Base-by-base conservation (phyloP, 2,329 filamentous ascomycete species). In the Paraphaeosphaeria sporulosa region DNA sequence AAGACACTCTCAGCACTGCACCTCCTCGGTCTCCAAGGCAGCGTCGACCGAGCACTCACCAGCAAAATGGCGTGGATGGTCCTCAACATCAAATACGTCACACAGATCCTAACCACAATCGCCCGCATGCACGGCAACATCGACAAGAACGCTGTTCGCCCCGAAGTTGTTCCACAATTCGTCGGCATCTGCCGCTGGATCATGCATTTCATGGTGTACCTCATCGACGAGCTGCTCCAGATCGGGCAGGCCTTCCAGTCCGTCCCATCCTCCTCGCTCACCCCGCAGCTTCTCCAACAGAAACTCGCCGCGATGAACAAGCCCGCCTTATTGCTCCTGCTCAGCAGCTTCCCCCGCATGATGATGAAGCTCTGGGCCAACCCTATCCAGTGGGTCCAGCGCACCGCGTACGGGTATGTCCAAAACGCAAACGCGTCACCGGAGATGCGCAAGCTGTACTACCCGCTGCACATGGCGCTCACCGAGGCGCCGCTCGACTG, bases 131-230 rank as follows among this genome's bases (percentile, higher is more conserved):
- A 76, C 59, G 73, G 82, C 74, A 87, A 87, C 68, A 80, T 83
- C 19, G 81, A 86, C 21, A 78, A 83, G 53, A 65, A 61, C 15
- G 64, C 65, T 6, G 63, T 77, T 5, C 71, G 71, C n/a, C 70
- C 75, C 8, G 73, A 78, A 59, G 65, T 72, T 5, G 74, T 76
- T 1, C 74, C 75, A 6, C 73, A 73, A 32, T 68, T 76, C 56
- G 85, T 89, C 5, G 91, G 92, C 23, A 90, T 93, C 57, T 87
- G 90, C 4, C 89, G 86, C 71, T 97, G 94, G 94, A 87, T 87
- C 0, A 82, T 93, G 38, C 90, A 94, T 63, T 81, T 89, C 54
- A 82, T 84, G 61, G 79, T 83, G 21, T 87, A 83, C 69, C 77
- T 88, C 30, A 71, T 88, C 43, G 83, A 86, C 65, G 83, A 85